Percentiles rank a stretch among this genome's conserved stretches.
phyloP scores from a whole-genome alignment of 2,329 filamentous ascomycete genomes.

The Penicillium sp. region DNA sequence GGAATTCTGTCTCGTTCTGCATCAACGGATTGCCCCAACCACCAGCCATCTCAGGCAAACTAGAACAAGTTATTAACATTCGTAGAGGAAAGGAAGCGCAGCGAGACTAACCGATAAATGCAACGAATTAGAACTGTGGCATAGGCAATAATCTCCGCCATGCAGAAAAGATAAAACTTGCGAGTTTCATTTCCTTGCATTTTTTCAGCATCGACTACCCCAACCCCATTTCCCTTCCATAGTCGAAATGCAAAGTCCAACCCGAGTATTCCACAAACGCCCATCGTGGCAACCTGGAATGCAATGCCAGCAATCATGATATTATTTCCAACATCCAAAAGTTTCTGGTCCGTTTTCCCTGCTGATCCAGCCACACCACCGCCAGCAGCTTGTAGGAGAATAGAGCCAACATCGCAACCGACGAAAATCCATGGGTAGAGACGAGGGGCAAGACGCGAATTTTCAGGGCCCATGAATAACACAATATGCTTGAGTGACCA shows the following conservation, averaged over 20 bases:
- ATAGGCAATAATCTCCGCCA: slow-evolving; percentile 19
- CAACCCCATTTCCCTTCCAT: no score
- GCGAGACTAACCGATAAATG: slow-evolving; percentile 42
- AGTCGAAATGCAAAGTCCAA: slow-evolving; percentile 48
- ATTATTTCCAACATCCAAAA: slow-evolving; percentile 50
- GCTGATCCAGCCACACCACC: slow-evolving; percentile 58
- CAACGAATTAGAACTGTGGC: slow-evolving; percentile 26
- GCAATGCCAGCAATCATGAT: slow-evolving; percentile 59
- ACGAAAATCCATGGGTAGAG: slow-evolving; percentile 61
- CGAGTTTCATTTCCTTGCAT: slow-evolving; percentile 1
- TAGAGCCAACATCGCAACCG: slow-evolving; percentile 56
- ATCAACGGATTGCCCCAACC: slow-evolving; percentile 68
- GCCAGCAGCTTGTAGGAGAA: slow-evolving; percentile 59
- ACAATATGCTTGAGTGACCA: slow-evolving; percentile 57
- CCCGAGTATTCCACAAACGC: slow-evolving; percentile 25
- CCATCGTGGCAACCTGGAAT: slow-evolving; percentile 55
- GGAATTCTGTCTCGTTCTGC: slow-evolving; percentile 64
- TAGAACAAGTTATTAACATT: not conserved
- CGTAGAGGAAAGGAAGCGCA: not conserved
- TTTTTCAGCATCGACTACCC: no score
- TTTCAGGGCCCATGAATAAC: slow-evolving; percentile 51
- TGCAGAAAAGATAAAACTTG: slow-evolving; percentile 27
- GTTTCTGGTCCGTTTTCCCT: slow-evolving; percentile 31
- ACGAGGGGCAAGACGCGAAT: slow-evolving; percentile 46
- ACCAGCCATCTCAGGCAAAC: slow-evolving; percentile 65